Evolutionary conservation across 306 rosid genomes (phyloP), one percentile per base, ranked within the genome.

Genomic region (Macrotyloma uniflorum): DNA sequence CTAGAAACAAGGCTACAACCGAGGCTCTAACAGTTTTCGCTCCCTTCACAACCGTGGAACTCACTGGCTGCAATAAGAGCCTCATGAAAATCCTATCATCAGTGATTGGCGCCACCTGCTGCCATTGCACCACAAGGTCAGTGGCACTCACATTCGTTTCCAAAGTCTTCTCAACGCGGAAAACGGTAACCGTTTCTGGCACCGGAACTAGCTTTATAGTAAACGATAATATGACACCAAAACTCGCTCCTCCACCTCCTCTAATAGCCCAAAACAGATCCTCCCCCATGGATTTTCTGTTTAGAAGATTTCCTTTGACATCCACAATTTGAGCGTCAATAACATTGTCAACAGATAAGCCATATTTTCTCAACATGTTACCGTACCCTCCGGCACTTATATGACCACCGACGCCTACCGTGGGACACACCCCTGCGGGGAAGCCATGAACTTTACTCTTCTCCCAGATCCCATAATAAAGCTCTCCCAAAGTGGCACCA

Each of bases 191-290:
- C 1, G 2, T 73, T 26, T 82, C 47, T 0, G 88, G 88, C 9
- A 85, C 86, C 0, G 45, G 0, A 20, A 82, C 79, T 22, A 85
- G 14, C 1, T 82, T 78, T 9, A 85, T 23, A 0, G 86, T 81
- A 38, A 74, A 85, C 1, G 86, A 85, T 11, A 85, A 6, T 14
- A 82, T 19, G 1, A 85, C 86, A 1, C 88, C 86, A 38, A 82
- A 85, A 53, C 86, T 76, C 0, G 67, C 87, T 15, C 87, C 84
- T 1, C 87, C 87, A 3, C 87, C 87, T 8, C 87, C 87, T 55
- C 40, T 30, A 4, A 84, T 71, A 19, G 85, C 87, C 87, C 85
- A 84, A 14, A 84, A 84, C 0, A 80, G 59, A 64, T 84, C 85
- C 16, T 84, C 87, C 3, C 87, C 87, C 87, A 84, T 84, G 0